Conservation (phyloP, 1,139 yeast species). For the Debaryomyces fabryi region DNA sequence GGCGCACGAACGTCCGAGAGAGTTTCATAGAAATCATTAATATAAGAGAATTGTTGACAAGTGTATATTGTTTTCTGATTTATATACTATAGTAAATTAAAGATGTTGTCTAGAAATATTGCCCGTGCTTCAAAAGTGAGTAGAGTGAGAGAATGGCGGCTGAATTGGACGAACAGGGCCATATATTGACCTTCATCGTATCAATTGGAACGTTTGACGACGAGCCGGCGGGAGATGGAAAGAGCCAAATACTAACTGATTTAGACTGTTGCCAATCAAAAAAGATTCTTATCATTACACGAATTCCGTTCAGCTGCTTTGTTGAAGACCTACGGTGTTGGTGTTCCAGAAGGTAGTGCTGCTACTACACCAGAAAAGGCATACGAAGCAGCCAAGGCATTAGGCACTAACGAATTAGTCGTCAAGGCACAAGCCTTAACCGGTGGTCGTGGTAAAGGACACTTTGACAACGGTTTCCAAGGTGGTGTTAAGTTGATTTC, state of each 20-base stretch:
- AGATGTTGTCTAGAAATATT: conserved; percentile 45
- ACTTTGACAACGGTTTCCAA: conserved; percentile 91
- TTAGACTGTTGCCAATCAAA: conserved; percentile 30
- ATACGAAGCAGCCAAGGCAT: conserved; percentile 66
- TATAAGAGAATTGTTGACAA: conserved; percentile 4
- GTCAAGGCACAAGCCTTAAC: conserved; percentile 98
- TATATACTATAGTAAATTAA: conserved; percentile 4
- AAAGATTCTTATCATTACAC: conserved; percentile 85
- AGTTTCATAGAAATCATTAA: conserved; percentile 5
- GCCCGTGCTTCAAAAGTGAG: conserved; percentile 51
- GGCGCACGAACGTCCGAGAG: conserved; percentile 9
- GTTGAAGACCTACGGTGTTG: conserved; percentile 79
- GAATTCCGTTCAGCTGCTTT: conserved; percentile 95
- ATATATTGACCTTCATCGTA: neutral
- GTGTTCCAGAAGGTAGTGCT: conserved; percentile 89
- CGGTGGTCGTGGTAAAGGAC: conserved; percentile 99
- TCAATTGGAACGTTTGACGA: conserved; percentile 1
- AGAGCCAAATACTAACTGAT: conserved; percentile 10
- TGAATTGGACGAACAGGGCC: neutral
- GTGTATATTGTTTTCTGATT: conserved; percentile 4
- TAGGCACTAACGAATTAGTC: conserved; percentile 79
- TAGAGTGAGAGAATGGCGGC: conserved; percentile 14
- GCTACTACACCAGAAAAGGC: conserved; percentile 93
- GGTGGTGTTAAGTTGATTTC: conserved; percentile 95
- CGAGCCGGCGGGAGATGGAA: neutral